Percentiles rank a stretch among this genome's conserved stretches.
Conservation (phyloP, 345 rosid species). For the Salix viminalis region DNA sequence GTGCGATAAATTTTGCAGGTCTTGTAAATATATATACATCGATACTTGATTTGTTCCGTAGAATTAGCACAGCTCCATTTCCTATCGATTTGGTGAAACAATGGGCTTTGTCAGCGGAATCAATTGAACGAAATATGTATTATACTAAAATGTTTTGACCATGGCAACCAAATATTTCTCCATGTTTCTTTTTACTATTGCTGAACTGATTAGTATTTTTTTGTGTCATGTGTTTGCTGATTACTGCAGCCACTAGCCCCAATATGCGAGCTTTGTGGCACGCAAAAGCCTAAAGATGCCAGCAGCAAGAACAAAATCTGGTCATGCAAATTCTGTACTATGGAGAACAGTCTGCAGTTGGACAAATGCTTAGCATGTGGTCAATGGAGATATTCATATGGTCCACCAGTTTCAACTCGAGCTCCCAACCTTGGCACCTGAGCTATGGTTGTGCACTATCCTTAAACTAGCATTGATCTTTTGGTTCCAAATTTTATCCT, state of each 20-base stretch:
- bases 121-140: too few species aligned
- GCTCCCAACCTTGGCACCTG: conserved; percentile 57
- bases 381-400: conserved; percentile 81
- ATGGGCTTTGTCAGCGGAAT: too few species aligned
- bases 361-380: conserved; percentile 80
- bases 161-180: background rate
- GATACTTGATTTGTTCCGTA: too few species aligned
- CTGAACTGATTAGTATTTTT: background rate
- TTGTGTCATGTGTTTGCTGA: background rate
- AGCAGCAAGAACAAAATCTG: conserved; percentile 44
- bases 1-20: too few species aligned
- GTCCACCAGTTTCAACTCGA: conserved; percentile 52
- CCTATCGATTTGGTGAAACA: too few species aligned
- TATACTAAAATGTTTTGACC: too few species aligned
- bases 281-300: conserved; percentile 46
- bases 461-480: background rate
- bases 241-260: conserved; percentile 61
- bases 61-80: too few species aligned
- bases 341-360: conserved; percentile 53
- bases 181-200: background rate
- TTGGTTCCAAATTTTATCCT: too few species aligned
- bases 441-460: background rate
- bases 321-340: conserved; percentile 71
- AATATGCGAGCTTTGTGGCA: conserved; percentile 54
- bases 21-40: too few species aligned